phyloP scores from a whole-genome alignment of 2,329 filamentous ascomycete species.

The Paecilomyces sp. region DNA sequence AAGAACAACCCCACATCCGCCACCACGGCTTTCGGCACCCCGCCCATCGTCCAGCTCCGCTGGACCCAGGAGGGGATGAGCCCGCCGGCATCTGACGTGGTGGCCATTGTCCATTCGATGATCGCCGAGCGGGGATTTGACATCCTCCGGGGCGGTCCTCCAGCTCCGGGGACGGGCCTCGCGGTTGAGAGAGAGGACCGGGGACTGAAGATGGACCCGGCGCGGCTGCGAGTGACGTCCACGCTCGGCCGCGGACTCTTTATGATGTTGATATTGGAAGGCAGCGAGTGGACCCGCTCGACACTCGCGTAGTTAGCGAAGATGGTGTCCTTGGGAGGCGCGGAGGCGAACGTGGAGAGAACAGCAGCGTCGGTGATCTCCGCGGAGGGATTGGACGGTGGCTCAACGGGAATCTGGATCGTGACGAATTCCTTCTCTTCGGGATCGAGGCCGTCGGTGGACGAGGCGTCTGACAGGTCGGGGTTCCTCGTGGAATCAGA shows the following conservation, averaged over 20 bases:
- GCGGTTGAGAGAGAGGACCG: not conserved
- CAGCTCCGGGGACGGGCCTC: not conserved
- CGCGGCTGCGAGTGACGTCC: not conserved
- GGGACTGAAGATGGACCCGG: not conserved
- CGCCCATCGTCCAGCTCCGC: constrained; percentile 28
- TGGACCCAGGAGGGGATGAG: constrained; percentile 30
- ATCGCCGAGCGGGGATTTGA: not conserved
- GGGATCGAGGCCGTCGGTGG: not conserved
- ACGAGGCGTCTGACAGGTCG: not conserved
- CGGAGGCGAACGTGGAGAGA: constrained; percentile 12
- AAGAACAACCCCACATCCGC: constrained; percentile 34
- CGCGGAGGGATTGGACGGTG: constrained; percentile 5
- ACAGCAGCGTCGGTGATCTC: constrained; percentile 10
- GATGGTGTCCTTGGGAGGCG: constrained; percentile 17
- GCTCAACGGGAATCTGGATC: constrained; percentile 25
- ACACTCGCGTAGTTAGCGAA: constrained; percentile 29
- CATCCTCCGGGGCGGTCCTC: not conserved
- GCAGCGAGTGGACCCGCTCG: constrained; percentile 18
- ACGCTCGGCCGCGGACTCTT: not conserved
- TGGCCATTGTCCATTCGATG: constrained; percentile 31
- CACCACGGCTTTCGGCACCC: constrained; percentile 29
- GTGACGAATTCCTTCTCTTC: constrained; percentile 20
- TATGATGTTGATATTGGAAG: constrained; percentile 2
- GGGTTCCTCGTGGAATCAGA: constrained; percentile 1
- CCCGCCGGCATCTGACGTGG: constrained; percentile 28